Evolutionary conservation across 2,329 filamentous ascomycete genomes (phyloP).

Genomic region (Corynespora cassiicola): DNA sequence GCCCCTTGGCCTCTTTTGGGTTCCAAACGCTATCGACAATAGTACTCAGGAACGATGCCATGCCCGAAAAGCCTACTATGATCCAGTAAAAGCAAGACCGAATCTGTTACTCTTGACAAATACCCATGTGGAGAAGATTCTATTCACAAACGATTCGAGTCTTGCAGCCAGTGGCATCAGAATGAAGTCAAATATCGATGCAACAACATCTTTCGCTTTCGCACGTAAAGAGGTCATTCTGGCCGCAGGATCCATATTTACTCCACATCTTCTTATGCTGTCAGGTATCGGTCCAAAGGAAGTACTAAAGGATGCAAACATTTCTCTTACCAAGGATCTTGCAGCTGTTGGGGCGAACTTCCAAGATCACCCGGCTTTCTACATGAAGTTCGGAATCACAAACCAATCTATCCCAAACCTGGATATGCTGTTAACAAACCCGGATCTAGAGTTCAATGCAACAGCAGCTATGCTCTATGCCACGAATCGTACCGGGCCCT

Average conservation of each 20-base stretch:
- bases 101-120: constrained; percentile 14
- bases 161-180: constrained; percentile 7
- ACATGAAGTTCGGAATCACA: constrained; percentile 17
- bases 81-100: too few species aligned
- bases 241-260: constrained; percentile 62
- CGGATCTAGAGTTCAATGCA: constrained; percentile 1
- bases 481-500: constrained; percentile 6
- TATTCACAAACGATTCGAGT: constrained; percentile 5
- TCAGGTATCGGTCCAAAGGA: constrained; percentile 27
- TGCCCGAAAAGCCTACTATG: constrained; percentile 19
- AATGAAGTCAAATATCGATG: constrained; percentile 11
- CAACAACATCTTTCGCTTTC: too few species aligned
- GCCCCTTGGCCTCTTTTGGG: constrained; percentile 32
- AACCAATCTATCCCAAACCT: constrained; percentile 7
- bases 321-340: constrained; percentile 21
- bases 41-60: constrained; percentile 9
- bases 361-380: constrained; percentile 20
- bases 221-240: constrained; percentile 60
- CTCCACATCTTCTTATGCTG: constrained; percentile 58
- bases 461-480: neutral
- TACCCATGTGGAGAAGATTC: constrained; percentile 12
- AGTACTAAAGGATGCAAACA: constrained; percentile 19
- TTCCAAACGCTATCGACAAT: constrained; percentile 18
- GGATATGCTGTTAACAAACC: constrained; percentile 1
- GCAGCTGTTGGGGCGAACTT: constrained; percentile 27